Evolutionary conservation across 257 asterid species (phyloP), one percentile per base, ranked within the genome.

Genomic region (Przewalskia tangutica): DNA sequence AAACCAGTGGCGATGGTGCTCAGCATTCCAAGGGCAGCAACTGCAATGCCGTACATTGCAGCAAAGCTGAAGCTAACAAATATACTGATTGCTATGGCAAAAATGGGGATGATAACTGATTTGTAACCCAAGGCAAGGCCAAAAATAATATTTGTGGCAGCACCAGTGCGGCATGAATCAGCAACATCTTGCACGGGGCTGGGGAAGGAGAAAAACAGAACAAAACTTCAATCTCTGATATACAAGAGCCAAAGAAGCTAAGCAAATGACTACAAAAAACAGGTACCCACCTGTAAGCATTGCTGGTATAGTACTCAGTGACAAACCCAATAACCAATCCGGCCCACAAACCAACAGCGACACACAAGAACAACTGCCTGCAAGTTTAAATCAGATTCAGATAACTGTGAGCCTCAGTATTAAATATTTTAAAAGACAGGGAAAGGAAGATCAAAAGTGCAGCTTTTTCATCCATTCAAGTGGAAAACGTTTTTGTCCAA

Each of bases 161-260:
- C 98, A 81, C 98, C 97, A 78, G 98, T 93, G 46, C 97, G 92
- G 89, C 98, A 93, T 71, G 98, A 93, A 88, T 92, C 95, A 46
- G 98, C 98, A 88, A 93, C 98, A 81, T 93, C 98, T 92, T 91
- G 93, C 86, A 93, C 98, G 0, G 98, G 98, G 89, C 98, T 93
- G 90, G 83, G 81, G 82, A 81, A 70, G 81, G 68, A 18, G 48
- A 83, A 59, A 20, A 13, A 27, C 32, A 53, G 54, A 23, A 48
- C n/a, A 70, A 66, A 48, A 44, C 77, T 42, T 11, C 44, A 14
- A 4, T 17, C 10, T n/a, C 18, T 6, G 17, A 48, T 38, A 48
- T 64, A 79, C 56, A 23, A 51, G 48, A 46, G 20, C 68, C 50
- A 81, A 16, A 42, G 66, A 66, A 27, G 38, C 36, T 18, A 10